These are phyloP conservation scores for Tardiomyces blankii DNA, from an alignment of 1,139 yeast genomes.

Conservation along the genomic window DNA sequence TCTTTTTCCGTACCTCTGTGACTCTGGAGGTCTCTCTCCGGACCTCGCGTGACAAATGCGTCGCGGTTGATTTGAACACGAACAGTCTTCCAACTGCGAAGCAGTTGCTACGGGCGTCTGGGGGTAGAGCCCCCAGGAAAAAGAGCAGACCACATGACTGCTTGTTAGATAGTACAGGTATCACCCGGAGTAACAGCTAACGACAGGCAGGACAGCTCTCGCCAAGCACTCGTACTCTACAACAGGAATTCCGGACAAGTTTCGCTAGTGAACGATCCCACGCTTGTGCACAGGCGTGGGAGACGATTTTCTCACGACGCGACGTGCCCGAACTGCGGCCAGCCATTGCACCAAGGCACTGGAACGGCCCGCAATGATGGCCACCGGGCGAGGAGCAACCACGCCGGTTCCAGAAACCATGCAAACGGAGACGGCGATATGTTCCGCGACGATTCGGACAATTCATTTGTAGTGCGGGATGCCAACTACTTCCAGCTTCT, in stretches of 20 bases:
- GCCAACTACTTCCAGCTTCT: not conserved
- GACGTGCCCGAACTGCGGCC: slow-evolving; percentile 20
- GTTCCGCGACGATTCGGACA: not conserved
- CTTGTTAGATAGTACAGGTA: too few species aligned
- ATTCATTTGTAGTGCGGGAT: not conserved
- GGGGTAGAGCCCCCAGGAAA: too few species aligned
- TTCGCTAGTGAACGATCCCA: slow-evolving; percentile 20
- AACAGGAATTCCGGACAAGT: slow-evolving; percentile 20
- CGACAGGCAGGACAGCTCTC: slow-evolving; percentile 18
- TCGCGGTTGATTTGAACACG: too few species aligned
- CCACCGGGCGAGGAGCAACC: not conserved
- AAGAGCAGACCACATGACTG: too few species aligned
- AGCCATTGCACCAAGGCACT: slow-evolving; percentile 1
- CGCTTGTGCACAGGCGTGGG: not conserved
- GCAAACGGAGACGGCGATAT: not conserved
- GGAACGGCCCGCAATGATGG: not conserved
- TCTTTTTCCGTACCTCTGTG: too few species aligned
- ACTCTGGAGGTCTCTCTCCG: too few species aligned
- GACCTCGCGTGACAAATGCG: too few species aligned
- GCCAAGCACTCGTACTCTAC: slow-evolving; percentile 23
- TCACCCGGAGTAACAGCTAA: too few species aligned
- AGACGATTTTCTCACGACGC: not conserved
- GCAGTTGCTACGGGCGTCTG: too few species aligned
- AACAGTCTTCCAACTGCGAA: too few species aligned
- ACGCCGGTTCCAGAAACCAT: not conserved